Base-by-base conservation (phyloP, 257 asterid species). In the Solanum bukasovii region DNA sequence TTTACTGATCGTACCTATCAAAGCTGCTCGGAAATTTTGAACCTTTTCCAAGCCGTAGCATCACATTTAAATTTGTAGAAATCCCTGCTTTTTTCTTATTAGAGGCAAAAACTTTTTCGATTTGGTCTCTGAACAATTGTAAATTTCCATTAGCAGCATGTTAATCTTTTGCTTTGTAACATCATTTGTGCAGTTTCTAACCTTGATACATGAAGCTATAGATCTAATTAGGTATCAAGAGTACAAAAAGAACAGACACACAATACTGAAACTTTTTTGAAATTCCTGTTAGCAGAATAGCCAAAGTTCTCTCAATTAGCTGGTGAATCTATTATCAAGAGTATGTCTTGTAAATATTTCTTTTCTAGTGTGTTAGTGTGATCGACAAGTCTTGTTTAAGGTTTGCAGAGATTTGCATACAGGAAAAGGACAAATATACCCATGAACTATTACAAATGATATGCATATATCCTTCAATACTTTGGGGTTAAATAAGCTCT, bases 31-130 rank as follows among this genome's bases (percentile, higher is more conserved):
- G 68, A 88, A 83, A 71, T 90, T 90, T 90, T 86, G 91, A 44
- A 56, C 56, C 42, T 27, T 83, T 88, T 87, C 85, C 88, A 38
- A 83, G 52, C 37, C 33, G 78, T 29, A 81, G 88, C 75, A 74
- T 46, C 79, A 82, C 70, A 73, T 49, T 85, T 86, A 56, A 25
- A 86, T 86, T 86, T 46, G 92, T 85, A 87, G 90, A 91, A 88
- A 73, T 85, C 81, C 87, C 90, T 61, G 78, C 37, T 40, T 71
- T 87, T 63, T 63, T 34, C 46, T 67, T 29, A 6, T 5, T 25
- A 31, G 75, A 65, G 83, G 75, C 42, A 23, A 44, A 2, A 40
- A 29, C 40, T 33, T 86, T 40, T 27, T 86, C 12, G 68, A 27
- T 81, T 81, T 81, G 85, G 85, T 31, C 42, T 81, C 85, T 46